Evolutionary conservation across 2,329 filamentous ascomycete species (phyloP).

Genomic region (Cordyceps farinosa): DNA sequence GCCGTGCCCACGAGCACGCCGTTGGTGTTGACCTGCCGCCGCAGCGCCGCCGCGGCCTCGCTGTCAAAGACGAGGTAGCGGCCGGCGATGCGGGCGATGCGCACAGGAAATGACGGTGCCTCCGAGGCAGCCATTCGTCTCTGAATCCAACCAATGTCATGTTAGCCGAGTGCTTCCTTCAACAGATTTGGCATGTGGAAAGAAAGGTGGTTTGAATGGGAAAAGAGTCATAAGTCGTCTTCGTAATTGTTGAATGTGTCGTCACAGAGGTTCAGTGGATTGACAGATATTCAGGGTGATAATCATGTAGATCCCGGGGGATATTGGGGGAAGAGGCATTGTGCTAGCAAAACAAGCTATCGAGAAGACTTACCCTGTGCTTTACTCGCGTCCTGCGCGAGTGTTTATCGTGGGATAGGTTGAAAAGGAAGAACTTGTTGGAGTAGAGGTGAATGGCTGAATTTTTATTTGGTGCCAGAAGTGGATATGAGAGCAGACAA

Average conservation of each 20-base stretch:
- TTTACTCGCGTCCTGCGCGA: constrained; percentile 17
- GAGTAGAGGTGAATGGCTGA: background rate
- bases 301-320: constrained; percentile 41
- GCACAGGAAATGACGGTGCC: constrained; percentile 47
- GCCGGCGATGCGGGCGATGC: constrained; percentile 75
- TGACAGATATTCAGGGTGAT: constrained; percentile 54
- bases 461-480: constrained; percentile 14
- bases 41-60: constrained; percentile 71
- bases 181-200: constrained; percentile 3
- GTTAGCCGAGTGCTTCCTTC: constrained; percentile 1
- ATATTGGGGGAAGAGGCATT: background rate
- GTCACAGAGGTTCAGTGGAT: constrained; percentile 52
- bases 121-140: constrained; percentile 22
- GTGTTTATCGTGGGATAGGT: constrained; percentile 3
- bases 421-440: background rate
- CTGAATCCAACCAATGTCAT: constrained; percentile 2
- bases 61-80: constrained; percentile 90
- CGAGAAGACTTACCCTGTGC: constrained; percentile 21
- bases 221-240: constrained; percentile 41
- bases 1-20: constrained; percentile 83
- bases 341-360: constrained; percentile 8
- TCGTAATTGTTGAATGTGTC: constrained; percentile 42
- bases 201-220: constrained; percentile 1
- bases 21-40: constrained; percentile 77
- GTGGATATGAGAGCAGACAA: constrained; percentile 9